Evolutionary conservation across 805 yeast species (phyloP).

Genomic region (Starmerella sirachaensis): DNA sequence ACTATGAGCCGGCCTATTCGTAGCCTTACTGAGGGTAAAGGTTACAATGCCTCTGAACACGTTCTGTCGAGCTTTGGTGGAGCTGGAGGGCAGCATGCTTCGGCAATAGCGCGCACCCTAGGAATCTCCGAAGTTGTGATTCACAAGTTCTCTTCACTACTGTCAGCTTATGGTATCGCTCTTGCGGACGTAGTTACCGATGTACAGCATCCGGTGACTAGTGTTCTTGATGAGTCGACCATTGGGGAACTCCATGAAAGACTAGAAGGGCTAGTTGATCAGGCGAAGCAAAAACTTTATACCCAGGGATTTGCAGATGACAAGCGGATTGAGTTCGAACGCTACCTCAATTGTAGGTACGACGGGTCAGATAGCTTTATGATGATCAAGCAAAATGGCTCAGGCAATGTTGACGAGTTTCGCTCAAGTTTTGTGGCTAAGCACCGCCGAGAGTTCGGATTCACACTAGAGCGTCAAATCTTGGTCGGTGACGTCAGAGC

Average conservation of each 20-base stretch:
- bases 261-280: conserved; percentile 34
- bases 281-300: conserved; percentile 34
- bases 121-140: conserved; percentile 59
- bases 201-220: conserved; percentile 58
- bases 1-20: conserved; percentile 87
- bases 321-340: conserved; percentile 39
- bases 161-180: conserved; percentile 82
- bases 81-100: conserved; percentile 88
- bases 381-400: conserved; percentile 37
- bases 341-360: conserved; percentile 64
- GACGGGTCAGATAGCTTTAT: conserved; percentile 83
- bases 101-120: conserved; percentile 57
- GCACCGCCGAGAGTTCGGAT: conserved; percentile 66
- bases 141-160: conserved; percentile 70
- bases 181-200: conserved; percentile 78
- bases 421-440: conserved; percentile 38
- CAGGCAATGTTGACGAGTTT: conserved; percentile 3
- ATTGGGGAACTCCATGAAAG: conserved; percentile 32
- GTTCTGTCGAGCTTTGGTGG: conserved; percentile 79
- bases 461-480: conserved; percentile 46
- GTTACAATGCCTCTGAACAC: conserved; percentile 54
- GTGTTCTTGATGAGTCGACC: conserved; percentile 30
- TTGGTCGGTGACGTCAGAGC: conserved; percentile 64
- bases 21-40: conserved; percentile 73
- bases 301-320: conserved; percentile 45